These are phyloP conservation scores for Ambrosiella cleistominuta DNA, from an alignment of 2,329 filamentous ascomycete genomes.

Conservation along the genomic window DNA sequence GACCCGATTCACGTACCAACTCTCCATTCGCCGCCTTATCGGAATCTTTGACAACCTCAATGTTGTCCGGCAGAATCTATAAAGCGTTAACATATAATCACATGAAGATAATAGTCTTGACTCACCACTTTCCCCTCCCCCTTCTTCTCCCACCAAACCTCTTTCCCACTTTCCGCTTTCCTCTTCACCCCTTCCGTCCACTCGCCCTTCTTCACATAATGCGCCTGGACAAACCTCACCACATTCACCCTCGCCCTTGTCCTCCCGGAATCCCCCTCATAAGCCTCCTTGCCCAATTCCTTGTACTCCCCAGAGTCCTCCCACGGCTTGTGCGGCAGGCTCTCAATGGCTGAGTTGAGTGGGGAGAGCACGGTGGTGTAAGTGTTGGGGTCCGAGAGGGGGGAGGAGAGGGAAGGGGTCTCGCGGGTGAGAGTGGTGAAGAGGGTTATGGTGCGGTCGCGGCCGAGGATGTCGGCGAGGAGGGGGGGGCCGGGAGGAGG, in stretches of 20 bases:
- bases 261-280: slow-evolving; percentile 56
- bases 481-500: slow-evolving; percentile 26
- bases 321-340: slow-evolving; percentile 73
- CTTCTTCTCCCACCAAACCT: slow-evolving; percentile 68
- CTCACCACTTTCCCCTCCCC: slow-evolving; percentile 29
- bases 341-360: slow-evolving; percentile 62
- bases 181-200: slow-evolving; percentile 54
- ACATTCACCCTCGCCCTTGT: slow-evolving; percentile 64
- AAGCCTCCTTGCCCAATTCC: slow-evolving; percentile 48
- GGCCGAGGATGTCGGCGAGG: slow-evolving; percentile 70
- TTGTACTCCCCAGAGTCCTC: slow-evolving; percentile 59
- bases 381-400: slow-evolving; percentile 45
- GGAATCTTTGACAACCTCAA: slow-evolving; percentile 59
- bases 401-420: slow-evolving; percentile 47
- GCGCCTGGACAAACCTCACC: slow-evolving; percentile 65
- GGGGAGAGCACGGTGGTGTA: slow-evolving; percentile 83
- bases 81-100: not conserved
- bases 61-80: slow-evolving; percentile 59
- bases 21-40: slow-evolving; percentile 75
- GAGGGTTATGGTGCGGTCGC: slow-evolving; percentile 60
- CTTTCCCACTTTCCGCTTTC: slow-evolving; percentile 46
- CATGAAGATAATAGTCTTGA: slow-evolving; percentile 18
- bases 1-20: slow-evolving; percentile 31
- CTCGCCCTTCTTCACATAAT: slow-evolving; percentile 57
- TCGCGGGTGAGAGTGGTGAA: slow-evolving; percentile 71